Conservation (phyloP, 208 protist species). For the Acanthamoeba lenticulata region DNA sequence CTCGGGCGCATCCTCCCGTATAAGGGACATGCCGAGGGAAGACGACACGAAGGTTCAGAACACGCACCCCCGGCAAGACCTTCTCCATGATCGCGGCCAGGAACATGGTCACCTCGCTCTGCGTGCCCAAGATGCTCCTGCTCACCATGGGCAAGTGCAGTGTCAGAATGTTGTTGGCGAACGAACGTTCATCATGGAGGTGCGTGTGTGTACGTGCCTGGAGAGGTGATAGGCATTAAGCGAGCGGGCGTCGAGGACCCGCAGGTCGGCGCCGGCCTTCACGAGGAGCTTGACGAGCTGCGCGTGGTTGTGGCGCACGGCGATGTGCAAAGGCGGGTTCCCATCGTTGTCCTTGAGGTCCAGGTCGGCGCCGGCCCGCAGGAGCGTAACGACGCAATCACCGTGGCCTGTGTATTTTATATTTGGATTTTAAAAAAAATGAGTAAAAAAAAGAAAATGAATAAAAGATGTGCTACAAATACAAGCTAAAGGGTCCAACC, state of each 20-base stretch:
- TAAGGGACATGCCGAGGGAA: no score
- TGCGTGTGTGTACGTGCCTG: neutral
- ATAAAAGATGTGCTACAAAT: neutral
- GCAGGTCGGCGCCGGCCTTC: slow-evolving; percentile 33
- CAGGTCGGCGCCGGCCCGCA: slow-evolving; percentile 24
- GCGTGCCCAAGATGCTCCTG: slow-evolving; percentile 4
- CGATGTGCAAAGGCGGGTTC: slow-evolving; percentile 24
- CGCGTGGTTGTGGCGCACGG: slow-evolving; percentile 1
- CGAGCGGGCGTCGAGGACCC: neutral
- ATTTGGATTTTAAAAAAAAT: no score
- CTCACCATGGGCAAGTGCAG: no score
- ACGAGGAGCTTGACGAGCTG: slow-evolving; percentile 37
- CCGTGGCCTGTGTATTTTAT: neutral
- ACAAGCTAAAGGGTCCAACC: no score
- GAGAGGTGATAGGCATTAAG: neutral
- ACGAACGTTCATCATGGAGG: no score
- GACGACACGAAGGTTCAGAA: neutral
- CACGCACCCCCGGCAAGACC: neutral
- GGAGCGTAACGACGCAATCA: neutral
- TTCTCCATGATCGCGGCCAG: slow-evolving; percentile 60
- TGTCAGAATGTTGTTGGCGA: no score
- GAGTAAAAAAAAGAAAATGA: neutral
- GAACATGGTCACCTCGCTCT: slow-evolving; percentile 6
- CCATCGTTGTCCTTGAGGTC: slow-evolving; percentile 44
- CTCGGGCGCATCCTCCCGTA: no score